Percentiles rank a stretch among this genome's conserved stretches.
These are phyloP conservation scores for Aureobasidium musti DNA, from an alignment of 2,329 filamentous ascomycete species.

Conservation along the genomic window DNA sequence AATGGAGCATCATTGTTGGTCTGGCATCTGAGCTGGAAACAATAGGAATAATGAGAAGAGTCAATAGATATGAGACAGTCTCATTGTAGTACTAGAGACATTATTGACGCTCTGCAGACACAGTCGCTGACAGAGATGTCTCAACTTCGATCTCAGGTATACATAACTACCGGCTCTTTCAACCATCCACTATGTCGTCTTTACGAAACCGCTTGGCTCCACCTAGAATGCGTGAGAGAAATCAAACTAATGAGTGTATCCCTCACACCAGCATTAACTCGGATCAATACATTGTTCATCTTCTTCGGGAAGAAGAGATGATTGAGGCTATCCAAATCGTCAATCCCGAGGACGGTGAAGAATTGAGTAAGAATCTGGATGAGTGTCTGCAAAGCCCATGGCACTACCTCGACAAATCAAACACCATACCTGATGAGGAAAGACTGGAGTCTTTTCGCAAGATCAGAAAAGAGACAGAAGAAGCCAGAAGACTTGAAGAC, in stretches of 20 bases:
- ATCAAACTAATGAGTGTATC: neutral
- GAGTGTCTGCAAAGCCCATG: neutral
- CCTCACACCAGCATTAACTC: neutral
- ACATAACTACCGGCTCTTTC: neutral
- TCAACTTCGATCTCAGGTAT: conserved; percentile 2
- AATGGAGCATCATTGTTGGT: neutral
- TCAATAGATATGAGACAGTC: conserved; percentile 2
- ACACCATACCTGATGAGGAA: neutral
- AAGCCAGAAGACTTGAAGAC: neutral
- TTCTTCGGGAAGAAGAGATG: conserved; percentile 15
- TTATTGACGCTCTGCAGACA: neutral
- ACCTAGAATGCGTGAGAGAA: neutral
- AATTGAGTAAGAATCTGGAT: neutral
- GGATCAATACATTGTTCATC: neutral
- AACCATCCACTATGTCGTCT: neutral
- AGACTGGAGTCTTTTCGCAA: neutral
- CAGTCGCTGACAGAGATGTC: conserved; percentile 1
- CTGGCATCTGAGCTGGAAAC: neutral
- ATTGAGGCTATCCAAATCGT: conserved; percentile 3
- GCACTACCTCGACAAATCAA: neutral
- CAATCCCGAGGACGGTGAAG: neutral
- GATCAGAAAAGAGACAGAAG: neutral
- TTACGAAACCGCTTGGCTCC: neutral
- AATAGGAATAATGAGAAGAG: neutral
- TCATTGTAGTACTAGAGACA: neutral